Conservation (phyloP, 306 rosid genomes). For the Quercus glauca region DNA sequence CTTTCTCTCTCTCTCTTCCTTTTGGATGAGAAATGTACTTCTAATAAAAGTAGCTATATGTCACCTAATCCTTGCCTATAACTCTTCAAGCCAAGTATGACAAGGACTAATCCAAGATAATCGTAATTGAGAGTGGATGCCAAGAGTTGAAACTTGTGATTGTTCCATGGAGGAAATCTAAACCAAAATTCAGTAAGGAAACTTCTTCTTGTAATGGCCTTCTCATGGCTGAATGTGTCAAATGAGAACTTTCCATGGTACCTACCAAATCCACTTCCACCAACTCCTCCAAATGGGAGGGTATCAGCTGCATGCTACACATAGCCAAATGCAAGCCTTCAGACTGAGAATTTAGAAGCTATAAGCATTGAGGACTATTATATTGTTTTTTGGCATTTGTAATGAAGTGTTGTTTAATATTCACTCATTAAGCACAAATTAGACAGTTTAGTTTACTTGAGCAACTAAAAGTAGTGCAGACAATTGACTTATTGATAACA, state of each 20-base stretch:
- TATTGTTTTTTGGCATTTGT: not conserved
- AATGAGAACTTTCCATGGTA: slow-evolving; percentile 84
- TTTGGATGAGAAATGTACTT: not conserved
- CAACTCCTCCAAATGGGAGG: slow-evolving; percentile 84
- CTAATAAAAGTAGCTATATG: no score
- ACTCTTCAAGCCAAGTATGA: slow-evolving; percentile 52
- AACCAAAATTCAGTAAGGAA: slow-evolving; percentile 66
- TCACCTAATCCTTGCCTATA: slow-evolving; percentile 9
- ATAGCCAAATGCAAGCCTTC: not conserved
- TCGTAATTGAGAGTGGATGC: slow-evolving; percentile 37
- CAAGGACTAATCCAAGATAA: slow-evolving; percentile 48
- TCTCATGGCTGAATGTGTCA: slow-evolving; percentile 65
- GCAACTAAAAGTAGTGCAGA: not conserved
- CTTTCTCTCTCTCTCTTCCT: not conserved
- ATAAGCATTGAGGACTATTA: not conserved
- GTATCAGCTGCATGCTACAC: slow-evolving; percentile 58
- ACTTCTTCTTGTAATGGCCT: slow-evolving; percentile 53
- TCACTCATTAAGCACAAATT: not conserved
- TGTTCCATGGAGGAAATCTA: slow-evolving; percentile 77
- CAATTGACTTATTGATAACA: not conserved
- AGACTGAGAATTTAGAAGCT: not conserved
- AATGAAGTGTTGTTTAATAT: no score
- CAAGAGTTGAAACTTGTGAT: slow-evolving; percentile 52
- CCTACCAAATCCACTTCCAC: slow-evolving; percentile 67
- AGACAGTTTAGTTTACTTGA: no score